Base-by-base conservation (phyloP, 2,329 filamentous ascomycete genomes). In the Stagonosporopsis rhizophila region DNA sequence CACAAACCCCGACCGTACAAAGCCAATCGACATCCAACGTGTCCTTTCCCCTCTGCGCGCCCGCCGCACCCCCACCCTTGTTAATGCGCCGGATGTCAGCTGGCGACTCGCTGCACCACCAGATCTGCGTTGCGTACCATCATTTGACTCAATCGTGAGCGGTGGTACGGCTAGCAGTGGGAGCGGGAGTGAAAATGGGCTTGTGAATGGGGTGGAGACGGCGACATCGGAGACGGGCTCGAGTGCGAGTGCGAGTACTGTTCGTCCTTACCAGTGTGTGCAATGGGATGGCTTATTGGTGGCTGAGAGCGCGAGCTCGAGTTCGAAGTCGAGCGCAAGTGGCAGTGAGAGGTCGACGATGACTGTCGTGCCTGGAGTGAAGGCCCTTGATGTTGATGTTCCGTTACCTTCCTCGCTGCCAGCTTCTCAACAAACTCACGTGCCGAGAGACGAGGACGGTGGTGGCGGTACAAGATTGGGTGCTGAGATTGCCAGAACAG, bases 1-100 rank as follows among this genome's bases (percentile, higher is more conserved):
- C 8, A 56, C 53, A 7, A 56, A 56, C 47, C 23, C 41, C 17
- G 47, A 47, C 9, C 53, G 53, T 27, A 25, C 47, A 3, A 56
- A 56, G 22, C 30, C 47, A 6, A 23, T 20, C n/a, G 23, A 46
- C 0, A 14, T 52, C 25, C n/a, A 39, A n/a, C 49, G 55, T 6
- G 39, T 32, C n/a, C 40, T 58, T 1, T 53, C 49, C 7, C 45
- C 55, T 2, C 22, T 45, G 19, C 55, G 55, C 22, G 27, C 34
- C 17, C 55, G 55, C 7, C 35, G 45, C 34, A 53, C 55, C 6
- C 55, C 55, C 11, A 37, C 41, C 12, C 55, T 58, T 12, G 30
- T 53, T 22, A 53, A 53, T 22, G 55, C 55, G 14, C 55, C 55
- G 25, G 50, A 50, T 8, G 23, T 58, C 4, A 22, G 19, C 20